Evolutionary conservation across 768 basidiomycete species (phyloP).

Genomic region (Lentinula sp.): DNA sequence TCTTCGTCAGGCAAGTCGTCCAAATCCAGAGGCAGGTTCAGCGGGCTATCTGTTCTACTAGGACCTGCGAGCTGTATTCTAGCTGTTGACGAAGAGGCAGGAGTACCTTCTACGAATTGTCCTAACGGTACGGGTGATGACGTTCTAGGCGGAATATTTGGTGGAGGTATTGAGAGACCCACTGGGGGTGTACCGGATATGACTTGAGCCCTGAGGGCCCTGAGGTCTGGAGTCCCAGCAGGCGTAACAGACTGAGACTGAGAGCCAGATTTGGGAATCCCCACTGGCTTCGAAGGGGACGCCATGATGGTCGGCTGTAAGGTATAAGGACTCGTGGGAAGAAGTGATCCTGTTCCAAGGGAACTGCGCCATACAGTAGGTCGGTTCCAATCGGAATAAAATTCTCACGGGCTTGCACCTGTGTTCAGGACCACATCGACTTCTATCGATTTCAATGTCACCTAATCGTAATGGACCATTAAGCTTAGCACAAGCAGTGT

Average conservation of each 20-base stretch:
- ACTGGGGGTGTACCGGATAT: constrained; percentile 49
- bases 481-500: constrained; percentile 3
- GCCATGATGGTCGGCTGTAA: constrained; percentile 31
- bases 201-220: constrained; percentile 53
- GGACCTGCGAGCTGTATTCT: constrained; percentile 23
- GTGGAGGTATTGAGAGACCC: constrained; percentile 42
- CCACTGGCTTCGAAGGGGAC: constrained; percentile 51
- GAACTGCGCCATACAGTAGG: background rate
- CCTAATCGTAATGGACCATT: constrained; percentile 4
- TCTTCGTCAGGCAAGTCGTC: constrained; percentile 75
- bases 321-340: background rate
- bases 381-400: background rate
- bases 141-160: constrained; percentile 41
- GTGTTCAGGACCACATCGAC: background rate
- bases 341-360: background rate
- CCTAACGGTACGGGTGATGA: constrained; percentile 13
- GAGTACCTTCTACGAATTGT: constrained; percentile 8
- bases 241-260: constrained; percentile 29
- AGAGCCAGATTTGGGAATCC: constrained; percentile 30
- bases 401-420: background rate
- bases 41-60: constrained; percentile 24
- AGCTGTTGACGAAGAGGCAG: constrained; percentile 23
- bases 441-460: background rate
- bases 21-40: constrained; percentile 27
- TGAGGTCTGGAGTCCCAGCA: constrained; percentile 59